Conservation (phyloP, 495 filamentous ascomycete genomes). For the Trichoderma parareesei region DNA sequence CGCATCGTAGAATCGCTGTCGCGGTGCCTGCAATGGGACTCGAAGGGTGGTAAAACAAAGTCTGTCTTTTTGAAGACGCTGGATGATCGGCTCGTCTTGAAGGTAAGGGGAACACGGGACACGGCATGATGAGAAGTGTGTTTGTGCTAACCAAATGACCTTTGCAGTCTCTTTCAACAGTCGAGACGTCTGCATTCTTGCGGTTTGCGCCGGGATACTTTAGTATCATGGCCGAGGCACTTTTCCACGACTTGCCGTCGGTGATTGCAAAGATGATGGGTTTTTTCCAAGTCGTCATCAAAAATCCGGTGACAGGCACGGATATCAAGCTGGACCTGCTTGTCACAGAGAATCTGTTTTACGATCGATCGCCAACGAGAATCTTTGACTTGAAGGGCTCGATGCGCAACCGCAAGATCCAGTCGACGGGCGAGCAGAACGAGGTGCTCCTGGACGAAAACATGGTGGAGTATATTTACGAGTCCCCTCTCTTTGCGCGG, state of each 20-base stretch:
- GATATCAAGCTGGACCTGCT: constrained; percentile 94
- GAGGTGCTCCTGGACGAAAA: constrained; percentile 98
- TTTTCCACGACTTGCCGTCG: constrained; percentile 93
- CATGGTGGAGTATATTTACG: constrained; percentile 99
- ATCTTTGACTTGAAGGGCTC: constrained; percentile 97
- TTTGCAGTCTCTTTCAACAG: constrained; percentile 62
- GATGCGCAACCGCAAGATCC: constrained; percentile 95
- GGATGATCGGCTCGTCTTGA: constrained; percentile 88
- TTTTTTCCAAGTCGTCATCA: constrained; percentile 95
- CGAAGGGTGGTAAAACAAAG: constrained; percentile 95
- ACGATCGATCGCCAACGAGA: constrained; percentile 82
- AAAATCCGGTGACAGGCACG: constrained; percentile 81
- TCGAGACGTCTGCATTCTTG: constrained; percentile 90
- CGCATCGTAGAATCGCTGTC: constrained; percentile 93
- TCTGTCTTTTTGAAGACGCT: constrained; percentile 97
- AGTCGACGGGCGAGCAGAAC: constrained; percentile 88
- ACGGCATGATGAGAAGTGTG: background rate
- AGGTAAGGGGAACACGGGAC: constrained; percentile 28
- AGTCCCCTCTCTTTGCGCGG: constrained; percentile 85
- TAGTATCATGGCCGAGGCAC: constrained; percentile 86
- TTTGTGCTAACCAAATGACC: background rate
- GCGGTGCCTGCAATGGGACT: constrained; percentile 95
- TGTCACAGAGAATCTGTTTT: constrained; percentile 98
- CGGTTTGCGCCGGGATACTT: constrained; percentile 96
- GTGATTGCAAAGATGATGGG: constrained; percentile 99